Percentiles rank a stretch among this genome's conserved stretches.
Evolutionary conservation across 1,284 basidiomycete genomes (phyloP).

Genomic region (Serendipita sp.): DNA sequence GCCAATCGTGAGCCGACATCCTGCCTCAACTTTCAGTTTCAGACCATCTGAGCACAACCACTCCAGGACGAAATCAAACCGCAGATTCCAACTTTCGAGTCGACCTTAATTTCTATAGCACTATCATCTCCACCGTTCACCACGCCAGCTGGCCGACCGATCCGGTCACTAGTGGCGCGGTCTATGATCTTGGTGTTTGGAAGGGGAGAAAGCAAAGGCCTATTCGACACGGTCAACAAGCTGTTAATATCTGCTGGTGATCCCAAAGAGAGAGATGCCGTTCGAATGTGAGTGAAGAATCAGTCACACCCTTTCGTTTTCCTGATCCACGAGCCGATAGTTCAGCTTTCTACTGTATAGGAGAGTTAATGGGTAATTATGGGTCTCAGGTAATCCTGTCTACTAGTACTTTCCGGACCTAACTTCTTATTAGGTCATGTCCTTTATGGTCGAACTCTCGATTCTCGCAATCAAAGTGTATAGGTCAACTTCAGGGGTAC

Average conservation of each 20-base stretch:
- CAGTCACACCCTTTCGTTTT: slow-evolving; percentile 11
- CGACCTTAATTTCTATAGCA: slow-evolving; percentile 47
- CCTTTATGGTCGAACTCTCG: slow-evolving; percentile 77
- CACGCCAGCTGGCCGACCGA: slow-evolving; percentile 70
- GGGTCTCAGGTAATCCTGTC: slow-evolving; percentile 59
- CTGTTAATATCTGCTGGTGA: slow-evolving; percentile 64
- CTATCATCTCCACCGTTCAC: slow-evolving; percentile 40
- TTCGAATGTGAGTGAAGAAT: slow-evolving; percentile 43
- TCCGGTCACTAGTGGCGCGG: slow-evolving; percentile 66
- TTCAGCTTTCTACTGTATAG: slow-evolving; percentile 67
- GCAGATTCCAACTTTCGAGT: slow-evolving; percentile 45
- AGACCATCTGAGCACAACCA: neutral
- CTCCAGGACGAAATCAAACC: slow-evolving; percentile 50
- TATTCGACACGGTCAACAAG: slow-evolving; percentile 79
- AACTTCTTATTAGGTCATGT: slow-evolving; percentile 61
- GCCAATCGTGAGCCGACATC: slow-evolving; percentile 29
- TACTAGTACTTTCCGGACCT: neutral
- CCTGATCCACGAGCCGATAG: slow-evolving; percentile 24
- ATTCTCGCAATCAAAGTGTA: slow-evolving; percentile 49
- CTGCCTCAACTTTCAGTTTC: slow-evolving; percentile 9
- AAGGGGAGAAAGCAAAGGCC: slow-evolving; percentile 64
- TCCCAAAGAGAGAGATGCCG: slow-evolving; percentile 40
- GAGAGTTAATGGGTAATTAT: slow-evolving; percentile 73
- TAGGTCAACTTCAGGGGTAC: slow-evolving; percentile 52
- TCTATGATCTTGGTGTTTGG: slow-evolving; percentile 69